phyloP scores from a whole-genome alignment of 805 yeast species.

The Maudiozyma serrabonitensis region DNA sequence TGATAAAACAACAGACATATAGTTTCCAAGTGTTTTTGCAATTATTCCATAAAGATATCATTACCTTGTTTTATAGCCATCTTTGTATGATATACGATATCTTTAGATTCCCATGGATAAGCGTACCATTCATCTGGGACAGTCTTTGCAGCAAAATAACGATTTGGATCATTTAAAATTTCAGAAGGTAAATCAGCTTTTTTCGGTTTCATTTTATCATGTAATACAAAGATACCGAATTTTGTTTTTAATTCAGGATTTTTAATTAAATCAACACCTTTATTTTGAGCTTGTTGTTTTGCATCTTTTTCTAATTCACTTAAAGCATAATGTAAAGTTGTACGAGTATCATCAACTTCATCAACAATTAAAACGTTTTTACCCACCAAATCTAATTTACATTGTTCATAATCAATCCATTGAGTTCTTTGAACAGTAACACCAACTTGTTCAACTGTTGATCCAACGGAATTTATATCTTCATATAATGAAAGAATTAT shows the following conservation, averaged over 20 bases:
- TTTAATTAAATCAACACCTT: conserved; percentile 36
- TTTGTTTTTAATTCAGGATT: conserved; percentile 43
- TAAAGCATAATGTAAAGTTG: conserved; percentile 72
- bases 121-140: conserved; percentile 81
- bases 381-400: conserved; percentile 49
- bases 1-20: too few species aligned
- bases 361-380: conserved; percentile 68
- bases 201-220: conserved; percentile 64
- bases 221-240: conserved; percentile 69
- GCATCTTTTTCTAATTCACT: conserved; percentile 68
- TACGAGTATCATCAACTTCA: conserved; percentile 82
- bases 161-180: conserved; percentile 44
- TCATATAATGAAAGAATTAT: conserved; percentile 88
- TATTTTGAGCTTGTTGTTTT: conserved; percentile 44
- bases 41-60: conserved; percentile 34
- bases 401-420: conserved; percentile 70
- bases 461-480: conserved; percentile 55
- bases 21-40: background rate
- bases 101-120: conserved; percentile 78
- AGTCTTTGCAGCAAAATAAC: conserved; percentile 62
- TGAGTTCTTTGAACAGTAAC: conserved; percentile 66
- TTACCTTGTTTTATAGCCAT: conserved; percentile 69
- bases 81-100: conserved; percentile 62
- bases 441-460: conserved; percentile 49
- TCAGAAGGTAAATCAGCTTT: conserved; percentile 62